These are phyloP conservation scores for Strigomonas galati DNA, from an alignment of 208 protist species.

Conservation along the genomic window DNA sequence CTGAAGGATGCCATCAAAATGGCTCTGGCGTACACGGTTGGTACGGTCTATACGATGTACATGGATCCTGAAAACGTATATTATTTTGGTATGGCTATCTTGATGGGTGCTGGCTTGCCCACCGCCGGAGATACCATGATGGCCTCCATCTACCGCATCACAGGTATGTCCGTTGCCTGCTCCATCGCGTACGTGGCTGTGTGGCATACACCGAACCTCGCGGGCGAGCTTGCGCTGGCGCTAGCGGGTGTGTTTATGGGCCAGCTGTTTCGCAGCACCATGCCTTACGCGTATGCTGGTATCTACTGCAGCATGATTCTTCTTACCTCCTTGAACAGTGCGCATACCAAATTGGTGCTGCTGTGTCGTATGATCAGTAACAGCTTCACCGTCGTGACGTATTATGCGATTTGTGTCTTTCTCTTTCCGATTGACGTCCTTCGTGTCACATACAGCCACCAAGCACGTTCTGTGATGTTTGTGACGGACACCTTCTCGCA, in stretches of 20 bases:
- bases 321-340: conserved; percentile 28
- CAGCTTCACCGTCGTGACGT: conserved; percentile 60
- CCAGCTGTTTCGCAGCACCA: conserved; percentile 33
- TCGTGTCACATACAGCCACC: conserved; percentile 34
- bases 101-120: conserved; percentile 50
- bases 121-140: conserved; percentile 62
- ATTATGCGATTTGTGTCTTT: conserved; percentile 66
- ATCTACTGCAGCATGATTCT: conserved; percentile 50
- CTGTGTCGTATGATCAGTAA: conserved; percentile 47
- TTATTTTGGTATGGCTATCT: conserved; percentile 73
- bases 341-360: conserved; percentile 24
- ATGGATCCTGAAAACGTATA: conserved; percentile 49
- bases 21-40: conserved; percentile 40
- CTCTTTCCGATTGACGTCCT: conserved; percentile 65
- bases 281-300: conserved; percentile 31
- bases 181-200: too few species aligned
- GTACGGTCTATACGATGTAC: conserved; percentile 47
- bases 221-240: conserved; percentile 25
- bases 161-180: conserved; percentile 42
- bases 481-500: conserved; percentile 36
- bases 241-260: conserved; percentile 37
- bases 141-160: conserved; percentile 50
- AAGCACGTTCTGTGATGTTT: conserved; percentile 25
- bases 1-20: conserved; percentile 68
- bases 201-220: conserved; percentile 29